Percentiles rank a stretch among this genome's conserved stretches.
phyloP scores from a whole-genome alignment of 2,329 filamentous ascomycete species.

The Aureobasidium sp. region DNA sequence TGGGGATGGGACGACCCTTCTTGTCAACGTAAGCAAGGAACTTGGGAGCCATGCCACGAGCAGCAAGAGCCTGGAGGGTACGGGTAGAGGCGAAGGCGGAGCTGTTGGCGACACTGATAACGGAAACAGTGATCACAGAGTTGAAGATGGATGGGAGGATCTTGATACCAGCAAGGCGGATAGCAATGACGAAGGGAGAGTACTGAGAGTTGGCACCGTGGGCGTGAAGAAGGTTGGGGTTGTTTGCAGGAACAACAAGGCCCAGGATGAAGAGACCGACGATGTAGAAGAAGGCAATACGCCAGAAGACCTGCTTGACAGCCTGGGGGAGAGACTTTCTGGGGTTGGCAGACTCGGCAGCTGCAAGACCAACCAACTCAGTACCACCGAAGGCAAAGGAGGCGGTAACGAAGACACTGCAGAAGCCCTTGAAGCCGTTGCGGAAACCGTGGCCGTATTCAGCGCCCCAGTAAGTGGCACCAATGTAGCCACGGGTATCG shows the following conservation, averaged over 20 bases:
- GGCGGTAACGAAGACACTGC: constrained; percentile 56
- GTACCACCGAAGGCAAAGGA: constrained; percentile 56
- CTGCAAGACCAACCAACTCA: constrained; percentile 45
- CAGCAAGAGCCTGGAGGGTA: constrained; percentile 41
- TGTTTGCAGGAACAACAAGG: constrained; percentile 19
- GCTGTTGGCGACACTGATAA: constrained; percentile 49
- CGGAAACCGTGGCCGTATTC: constrained; percentile 30
- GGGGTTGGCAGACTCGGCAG: constrained; percentile 42
- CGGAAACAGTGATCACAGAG: constrained; percentile 51
- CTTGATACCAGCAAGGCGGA: constrained; percentile 49
- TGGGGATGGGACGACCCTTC: constrained; percentile 66
- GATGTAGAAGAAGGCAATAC: constrained; percentile 21
- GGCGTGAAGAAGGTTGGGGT: constrained; percentile 25
- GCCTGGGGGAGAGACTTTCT: constrained; percentile 30
- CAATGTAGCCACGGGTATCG: constrained; percentile 48
- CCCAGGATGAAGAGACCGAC: constrained; percentile 20
- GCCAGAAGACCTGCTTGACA: constrained; percentile 20
- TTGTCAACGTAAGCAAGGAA: constrained; percentile 75
- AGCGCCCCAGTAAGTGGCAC: constrained; percentile 42
- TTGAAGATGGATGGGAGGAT: constrained; percentile 57
- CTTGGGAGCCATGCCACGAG: constrained; percentile 59
- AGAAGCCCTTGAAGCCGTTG: constrained; percentile 57
- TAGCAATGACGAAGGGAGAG: constrained; percentile 59
- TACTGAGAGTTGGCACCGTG: constrained; percentile 32
- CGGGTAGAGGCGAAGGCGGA: constrained; percentile 49